Conservation (phyloP, 2,329 filamentous ascomycete species). For the Corynespora cassiicola region DNA sequence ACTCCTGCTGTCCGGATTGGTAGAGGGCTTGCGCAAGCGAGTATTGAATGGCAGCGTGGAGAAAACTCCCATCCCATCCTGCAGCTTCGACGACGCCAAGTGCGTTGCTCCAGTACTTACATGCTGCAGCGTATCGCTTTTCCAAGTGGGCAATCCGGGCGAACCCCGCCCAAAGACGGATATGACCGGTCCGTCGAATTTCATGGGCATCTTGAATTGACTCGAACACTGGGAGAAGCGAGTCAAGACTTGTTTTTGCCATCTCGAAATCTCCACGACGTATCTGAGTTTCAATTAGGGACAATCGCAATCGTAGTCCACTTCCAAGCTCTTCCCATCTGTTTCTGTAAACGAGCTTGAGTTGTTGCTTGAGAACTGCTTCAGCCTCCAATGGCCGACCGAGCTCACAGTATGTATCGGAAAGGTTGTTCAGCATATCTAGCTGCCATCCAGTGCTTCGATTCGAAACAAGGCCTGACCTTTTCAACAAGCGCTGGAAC, state of each 20-base stretch:
- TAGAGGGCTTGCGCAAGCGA: too few species aligned
- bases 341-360: background rate
- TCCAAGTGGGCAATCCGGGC: background rate
- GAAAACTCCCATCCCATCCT: too few species aligned
- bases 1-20: too few species aligned
- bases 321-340: background rate
- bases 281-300: background rate
- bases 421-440: background rate
- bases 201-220: background rate
- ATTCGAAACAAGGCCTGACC: too few species aligned
- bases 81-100: too few species aligned
- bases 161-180: background rate
- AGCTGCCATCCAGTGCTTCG: background rate
- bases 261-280: background rate
- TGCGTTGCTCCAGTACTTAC: too few species aligned
- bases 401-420: slow-evolving; percentile 1
- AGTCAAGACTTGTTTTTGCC: background rate
- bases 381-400: background rate
- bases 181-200: background rate
- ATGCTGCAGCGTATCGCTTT: too few species aligned
- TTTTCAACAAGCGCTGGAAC: too few species aligned
- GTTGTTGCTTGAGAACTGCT: background rate
- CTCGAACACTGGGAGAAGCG: background rate
- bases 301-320: background rate
- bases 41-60: too few species aligned